Evolutionary conservation across 2,329 filamentous ascomycete species (phyloP).

Genomic region (Xylaria sp.): DNA sequence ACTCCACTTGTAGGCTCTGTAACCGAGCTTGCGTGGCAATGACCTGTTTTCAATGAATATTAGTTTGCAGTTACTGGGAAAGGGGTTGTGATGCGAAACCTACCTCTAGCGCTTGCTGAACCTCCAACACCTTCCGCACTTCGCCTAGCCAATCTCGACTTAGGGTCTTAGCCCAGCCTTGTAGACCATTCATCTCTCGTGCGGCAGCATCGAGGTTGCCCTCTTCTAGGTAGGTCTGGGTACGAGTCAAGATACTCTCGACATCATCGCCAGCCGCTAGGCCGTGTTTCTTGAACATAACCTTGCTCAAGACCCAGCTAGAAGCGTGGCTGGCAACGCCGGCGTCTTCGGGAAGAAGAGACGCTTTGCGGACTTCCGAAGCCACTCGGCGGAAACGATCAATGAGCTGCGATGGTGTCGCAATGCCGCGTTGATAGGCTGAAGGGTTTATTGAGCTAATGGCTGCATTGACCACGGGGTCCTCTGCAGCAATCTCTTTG

Average conservation of each 20-base stretch:
- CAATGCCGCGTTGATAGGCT: slow-evolving; percentile 92
- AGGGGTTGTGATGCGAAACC: slow-evolving; percentile 21
- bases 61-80: slow-evolving; percentile 21
- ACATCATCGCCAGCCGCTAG: slow-evolving; percentile 87
- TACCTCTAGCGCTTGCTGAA: slow-evolving; percentile 95
- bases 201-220: slow-evolving; percentile 92
- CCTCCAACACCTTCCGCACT: slow-evolving; percentile 91
- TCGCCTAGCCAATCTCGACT: slow-evolving; percentile 94
- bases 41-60: slow-evolving; percentile 40
- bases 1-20: slow-evolving; percentile 48
- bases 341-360: slow-evolving; percentile 89
- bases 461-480: slow-evolving; percentile 89
- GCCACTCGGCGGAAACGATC: slow-evolving; percentile 97
- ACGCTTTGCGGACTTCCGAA: slow-evolving; percentile 91
- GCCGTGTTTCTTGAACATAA: slow-evolving; percentile 95
- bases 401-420: slow-evolving; percentile 84
- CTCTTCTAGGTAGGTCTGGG: slow-evolving; percentile 91
- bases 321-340: slow-evolving; percentile 95
- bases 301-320: slow-evolving; percentile 88
- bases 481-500: slow-evolving; percentile 87
- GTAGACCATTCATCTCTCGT: slow-evolving; percentile 91
- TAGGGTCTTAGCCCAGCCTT: slow-evolving; percentile 95
- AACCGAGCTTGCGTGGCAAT: slow-evolving; percentile 48
- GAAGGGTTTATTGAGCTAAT: slow-evolving; percentile 96
- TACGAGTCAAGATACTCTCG: slow-evolving; percentile 90